Base-by-base conservation (phyloP, 495 filamentous ascomycete species). In the Pseudevernia furfuracea region DNA sequence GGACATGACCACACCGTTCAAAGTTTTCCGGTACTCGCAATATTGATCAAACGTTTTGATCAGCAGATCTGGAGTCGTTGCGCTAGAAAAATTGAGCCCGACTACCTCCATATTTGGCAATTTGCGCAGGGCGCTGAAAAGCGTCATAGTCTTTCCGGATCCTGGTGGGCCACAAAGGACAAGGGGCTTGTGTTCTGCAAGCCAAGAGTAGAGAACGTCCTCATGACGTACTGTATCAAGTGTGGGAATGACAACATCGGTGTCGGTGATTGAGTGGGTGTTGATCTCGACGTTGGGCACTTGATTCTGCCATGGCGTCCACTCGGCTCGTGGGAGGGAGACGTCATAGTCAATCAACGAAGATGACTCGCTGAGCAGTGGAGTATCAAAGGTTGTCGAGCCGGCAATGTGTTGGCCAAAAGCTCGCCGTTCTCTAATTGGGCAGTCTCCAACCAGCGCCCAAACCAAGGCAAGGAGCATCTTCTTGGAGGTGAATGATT, bases 21-120 rank as follows among this genome's bases (percentile, higher is more conserved):
- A 79, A 21, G 94, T 97, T 82, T 97, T 97, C 77, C 90, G 90
- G 76, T 99, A 99, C 74, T 99, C 94, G 75, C 94, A 99, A 73
- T 99, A 97, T 74, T 99, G 94, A 77, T 97, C 94, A 66, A 99
- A 96, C 0, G 95, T 97, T 81, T 97, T 97, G 77, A 99, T 89
- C 66, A 99, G 83, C 32, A 99, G 84, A 75, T 97, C 95, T 21
- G 94, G 95, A 3, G 95, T 97, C 2, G 94, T 99, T 4, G 94
- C 95, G 69, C 94, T 97, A 21, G 94, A 99, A 75, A 99, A 99
- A 74, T 99, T 99, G 74, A 99, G 89, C 53, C 94, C 94, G 61
- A 97, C 95, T 60, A 96, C 89, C 75, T 99, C 95, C 92, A 99
- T 96, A 73, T 96, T 96, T 25, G 93, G 93, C 46, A 97, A 79